Evolutionary conservation across 148 eudicot genomes (phyloP).

Genomic region (Pouteria glomerata): DNA sequence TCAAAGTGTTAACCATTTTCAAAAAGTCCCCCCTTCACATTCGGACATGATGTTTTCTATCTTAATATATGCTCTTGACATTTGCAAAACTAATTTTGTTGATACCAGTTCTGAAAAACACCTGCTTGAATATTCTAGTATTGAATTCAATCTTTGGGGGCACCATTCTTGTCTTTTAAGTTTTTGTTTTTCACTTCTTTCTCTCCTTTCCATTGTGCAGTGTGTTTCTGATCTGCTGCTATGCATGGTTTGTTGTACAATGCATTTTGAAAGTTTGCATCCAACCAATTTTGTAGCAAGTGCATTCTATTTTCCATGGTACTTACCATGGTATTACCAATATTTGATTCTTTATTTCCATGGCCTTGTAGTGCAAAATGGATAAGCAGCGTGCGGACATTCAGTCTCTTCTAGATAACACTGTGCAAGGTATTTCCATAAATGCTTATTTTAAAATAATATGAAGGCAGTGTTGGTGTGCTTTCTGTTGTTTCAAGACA

Average conservation of each 20-base stretch:
- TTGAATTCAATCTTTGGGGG: not conserved
- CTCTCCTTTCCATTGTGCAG: not conserved
- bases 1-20: not conserved
- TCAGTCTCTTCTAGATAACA: slow-evolving; percentile 62
- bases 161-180: not conserved
- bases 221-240: not conserved
- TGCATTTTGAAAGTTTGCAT: not conserved
- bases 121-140: not conserved
- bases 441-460: not conserved
- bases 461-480: too few species aligned
- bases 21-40: not conserved
- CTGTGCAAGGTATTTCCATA: slow-evolving; percentile 62
- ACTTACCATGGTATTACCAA: not conserved
- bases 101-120: not conserved
- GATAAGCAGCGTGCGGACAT: slow-evolving; percentile 39
- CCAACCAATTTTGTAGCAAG: not conserved
- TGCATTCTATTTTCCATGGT: not conserved
- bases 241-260: too few species aligned
- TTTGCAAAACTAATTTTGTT: not conserved
- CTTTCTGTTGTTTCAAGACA: too few species aligned
- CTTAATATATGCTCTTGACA: not conserved
- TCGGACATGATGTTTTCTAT: too few species aligned
- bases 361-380: slow-evolving; percentile 38
- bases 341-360: slow-evolving; percentile 2
- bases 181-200: not conserved